Conservation (phyloP, 2,329 filamentous ascomycete species). For the Colletotrichum neosansevieriae region DNA sequence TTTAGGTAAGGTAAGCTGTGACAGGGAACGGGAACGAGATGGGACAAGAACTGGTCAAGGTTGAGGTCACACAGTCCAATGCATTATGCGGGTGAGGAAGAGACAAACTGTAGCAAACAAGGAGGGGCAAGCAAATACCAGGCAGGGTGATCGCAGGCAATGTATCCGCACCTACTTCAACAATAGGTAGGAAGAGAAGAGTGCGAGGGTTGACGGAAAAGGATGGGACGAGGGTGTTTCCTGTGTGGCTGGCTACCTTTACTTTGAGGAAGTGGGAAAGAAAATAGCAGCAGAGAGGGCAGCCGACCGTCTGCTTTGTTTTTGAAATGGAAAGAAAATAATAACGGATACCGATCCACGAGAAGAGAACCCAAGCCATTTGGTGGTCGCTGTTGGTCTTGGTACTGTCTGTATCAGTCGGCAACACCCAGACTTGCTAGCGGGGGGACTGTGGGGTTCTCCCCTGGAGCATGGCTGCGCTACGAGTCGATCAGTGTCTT, state of each 20-base stretch:
- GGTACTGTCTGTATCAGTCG: conserved; percentile 36
- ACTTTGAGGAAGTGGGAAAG: conserved; percentile 2
- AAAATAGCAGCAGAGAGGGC: neutral
- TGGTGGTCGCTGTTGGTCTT: conserved; percentile 6
- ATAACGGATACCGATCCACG: too few relatives aligned
- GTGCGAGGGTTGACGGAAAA: neutral
- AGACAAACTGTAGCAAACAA: conserved; percentile 12
- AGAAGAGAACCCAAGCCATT: neutral
- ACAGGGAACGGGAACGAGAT: conserved; percentile 18
- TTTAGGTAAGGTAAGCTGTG: conserved; percentile 5
- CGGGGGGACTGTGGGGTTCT: conserved; percentile 31
- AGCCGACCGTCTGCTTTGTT: conserved; percentile 1
- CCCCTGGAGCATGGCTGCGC: conserved; percentile 26
- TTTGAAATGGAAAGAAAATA: neutral
- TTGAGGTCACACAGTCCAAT: conserved; percentile 7
- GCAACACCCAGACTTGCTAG: conserved; percentile 37
- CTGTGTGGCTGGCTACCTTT: neutral
- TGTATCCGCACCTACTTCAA: neutral
- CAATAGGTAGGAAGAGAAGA: conserved; percentile 6
- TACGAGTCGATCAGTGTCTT: conserved; percentile 26
- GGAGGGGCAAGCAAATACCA: neutral
- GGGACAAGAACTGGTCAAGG: conserved; percentile 11
- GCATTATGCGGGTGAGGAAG: neutral
- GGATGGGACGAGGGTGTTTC: neutral
- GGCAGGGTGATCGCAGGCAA: neutral